These are phyloP conservation scores for Aspergillus unguis DNA, from an alignment of 2,329 filamentous ascomycete species.

Conservation along the genomic window DNA sequence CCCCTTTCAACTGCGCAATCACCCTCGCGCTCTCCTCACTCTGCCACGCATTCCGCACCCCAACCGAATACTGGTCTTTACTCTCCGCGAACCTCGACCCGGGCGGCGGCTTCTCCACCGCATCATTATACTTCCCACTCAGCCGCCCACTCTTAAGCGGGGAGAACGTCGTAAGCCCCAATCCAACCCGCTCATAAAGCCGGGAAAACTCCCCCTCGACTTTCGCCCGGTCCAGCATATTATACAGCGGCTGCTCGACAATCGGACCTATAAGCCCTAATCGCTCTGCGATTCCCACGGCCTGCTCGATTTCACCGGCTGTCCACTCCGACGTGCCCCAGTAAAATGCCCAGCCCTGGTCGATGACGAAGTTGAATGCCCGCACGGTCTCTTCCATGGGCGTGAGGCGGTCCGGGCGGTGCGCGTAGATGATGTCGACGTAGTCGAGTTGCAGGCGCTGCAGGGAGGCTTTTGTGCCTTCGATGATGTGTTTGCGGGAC, in stretches of 20 bases:
- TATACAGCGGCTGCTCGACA: conserved; percentile 63
- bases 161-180: conserved; percentile 63
- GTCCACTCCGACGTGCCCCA: conserved; percentile 70
- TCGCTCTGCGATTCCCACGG: conserved; percentile 59
- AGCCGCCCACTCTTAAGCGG: conserved; percentile 61
- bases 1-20: conserved; percentile 58
- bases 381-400: conserved; percentile 71
- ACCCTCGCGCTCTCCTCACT: conserved; percentile 41
- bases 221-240: conserved; percentile 59
- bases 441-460: conserved; percentile 63
- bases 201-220: conserved; percentile 61
- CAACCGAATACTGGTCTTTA: conserved; percentile 55
- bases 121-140: conserved; percentile 66
- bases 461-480: conserved; percentile 60
- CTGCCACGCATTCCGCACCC: conserved; percentile 41
- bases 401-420: conserved; percentile 63
- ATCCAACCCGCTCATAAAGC: conserved; percentile 58
- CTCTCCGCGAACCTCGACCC: conserved; percentile 58
- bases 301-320: conserved; percentile 63
- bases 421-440: conserved; percentile 69
- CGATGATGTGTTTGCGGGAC: conserved; percentile 68
- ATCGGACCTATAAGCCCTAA: conserved; percentile 56
- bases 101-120: conserved; percentile 49
- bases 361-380: conserved; percentile 69
- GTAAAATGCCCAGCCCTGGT: conserved; percentile 66